Evolutionary conservation across 371 early-diverging fungal species (phyloP).

Genomic region (Saksenaea vasiformis): DNA sequence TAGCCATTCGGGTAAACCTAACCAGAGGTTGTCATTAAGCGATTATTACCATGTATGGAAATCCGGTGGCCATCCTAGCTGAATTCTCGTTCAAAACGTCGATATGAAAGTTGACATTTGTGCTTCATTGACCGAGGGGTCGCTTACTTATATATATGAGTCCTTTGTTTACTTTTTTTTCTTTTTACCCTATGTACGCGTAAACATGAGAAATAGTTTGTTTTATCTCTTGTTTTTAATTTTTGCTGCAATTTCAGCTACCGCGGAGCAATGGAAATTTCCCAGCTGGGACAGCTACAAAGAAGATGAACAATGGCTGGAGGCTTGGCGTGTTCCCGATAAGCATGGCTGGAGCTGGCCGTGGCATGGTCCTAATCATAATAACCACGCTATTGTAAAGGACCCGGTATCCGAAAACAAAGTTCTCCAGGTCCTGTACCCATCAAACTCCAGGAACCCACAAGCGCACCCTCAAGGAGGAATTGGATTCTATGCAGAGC

Average conservation of each 20-base stretch:
- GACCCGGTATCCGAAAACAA: slow-evolving; percentile 36
- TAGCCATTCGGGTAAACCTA: no score
- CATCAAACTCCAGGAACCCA: slow-evolving; percentile 45
- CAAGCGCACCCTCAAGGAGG: slow-evolving; percentile 43
- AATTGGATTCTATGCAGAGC: slow-evolving; percentile 51
- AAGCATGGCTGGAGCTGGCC: slow-evolving; percentile 29
- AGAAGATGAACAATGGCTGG: slow-evolving; percentile 13
- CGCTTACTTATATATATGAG: neutral
- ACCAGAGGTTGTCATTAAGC: no score
- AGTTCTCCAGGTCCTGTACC: slow-evolving; percentile 45
- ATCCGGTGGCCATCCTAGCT: no score
- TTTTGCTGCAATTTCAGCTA: neutral
- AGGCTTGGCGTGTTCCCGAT: slow-evolving; percentile 23
- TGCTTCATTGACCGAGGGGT: no score
- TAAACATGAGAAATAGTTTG: neutral
- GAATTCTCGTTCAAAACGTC: no score
- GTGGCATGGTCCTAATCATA: slow-evolving; percentile 12
- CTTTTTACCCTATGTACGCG: neutral
- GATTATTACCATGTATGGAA: no score
- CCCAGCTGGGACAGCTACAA: slow-evolving; percentile 23
- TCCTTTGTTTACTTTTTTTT: neutral
- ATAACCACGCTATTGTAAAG: slow-evolving; percentile 30
- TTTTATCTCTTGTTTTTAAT: neutral
- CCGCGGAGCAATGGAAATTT: slow-evolving; percentile 17
- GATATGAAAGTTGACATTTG: no score